Percentiles rank a stretch among this genome's conserved stretches.
phyloP scores from a whole-genome alignment of 208 protist species.

The Acanthamoeba sp. region DNA sequence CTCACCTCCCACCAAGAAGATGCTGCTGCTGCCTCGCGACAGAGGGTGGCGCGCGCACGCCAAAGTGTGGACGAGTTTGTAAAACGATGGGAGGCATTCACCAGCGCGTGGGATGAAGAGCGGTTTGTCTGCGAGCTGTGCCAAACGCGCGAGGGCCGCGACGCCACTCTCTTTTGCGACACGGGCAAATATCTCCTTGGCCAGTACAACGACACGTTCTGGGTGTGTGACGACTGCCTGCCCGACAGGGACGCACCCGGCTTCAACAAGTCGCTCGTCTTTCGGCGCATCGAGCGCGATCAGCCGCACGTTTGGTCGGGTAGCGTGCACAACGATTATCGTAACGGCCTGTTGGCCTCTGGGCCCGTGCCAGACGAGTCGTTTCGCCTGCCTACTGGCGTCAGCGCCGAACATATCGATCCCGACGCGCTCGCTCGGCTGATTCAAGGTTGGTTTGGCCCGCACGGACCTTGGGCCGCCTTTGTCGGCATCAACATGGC shows the following conservation, averaged over 20 bases:
- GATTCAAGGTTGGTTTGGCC: neutral
- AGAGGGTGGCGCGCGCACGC: neutral
- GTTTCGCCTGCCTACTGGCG: neutral
- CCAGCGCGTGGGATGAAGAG: neutral
- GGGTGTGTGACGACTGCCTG: neutral
- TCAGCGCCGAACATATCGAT: neutral
- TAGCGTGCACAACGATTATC: neutral
- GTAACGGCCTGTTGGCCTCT: neutral
- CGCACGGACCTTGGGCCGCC: neutral
- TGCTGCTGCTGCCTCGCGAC: no score
- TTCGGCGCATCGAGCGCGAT: neutral
- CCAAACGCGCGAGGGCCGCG: neutral
- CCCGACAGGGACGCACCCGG: neutral
- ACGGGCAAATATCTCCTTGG: neutral
- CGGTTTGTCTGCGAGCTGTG: neutral
- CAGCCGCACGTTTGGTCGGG: neutral
- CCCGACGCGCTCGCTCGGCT: neutral
- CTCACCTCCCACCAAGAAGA: no score
- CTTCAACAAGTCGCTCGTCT: neutral
- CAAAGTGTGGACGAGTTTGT: neutral
- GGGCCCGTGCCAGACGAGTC: neutral
- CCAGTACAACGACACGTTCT: conserved; percentile 15
- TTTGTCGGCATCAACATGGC: neutral
- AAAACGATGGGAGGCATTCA: neutral
- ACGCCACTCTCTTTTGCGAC: neutral